Percentiles rank a stretch among this genome's conserved stretches.
Evolutionary conservation across 495 filamentous ascomycete species (phyloP).

Genomic region (Penicillium chermesinum): DNA sequence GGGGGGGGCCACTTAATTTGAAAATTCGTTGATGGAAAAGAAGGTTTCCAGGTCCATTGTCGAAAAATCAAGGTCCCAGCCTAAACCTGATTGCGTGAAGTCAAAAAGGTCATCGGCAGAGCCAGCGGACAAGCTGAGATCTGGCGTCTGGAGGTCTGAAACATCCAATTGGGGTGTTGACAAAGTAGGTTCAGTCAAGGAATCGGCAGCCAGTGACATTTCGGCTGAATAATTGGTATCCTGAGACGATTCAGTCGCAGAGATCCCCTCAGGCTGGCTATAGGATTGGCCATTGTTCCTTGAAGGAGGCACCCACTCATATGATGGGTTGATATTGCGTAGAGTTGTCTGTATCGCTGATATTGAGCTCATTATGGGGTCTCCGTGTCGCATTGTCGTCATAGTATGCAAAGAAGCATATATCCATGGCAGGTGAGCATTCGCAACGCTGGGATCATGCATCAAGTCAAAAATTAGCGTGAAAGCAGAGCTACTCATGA

Average conservation of each 20-base stretch:
- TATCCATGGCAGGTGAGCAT: slow-evolving; percentile 39
- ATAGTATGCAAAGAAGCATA: slow-evolving; percentile 31
- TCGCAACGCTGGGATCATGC: slow-evolving; percentile 27
- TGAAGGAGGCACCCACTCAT: slow-evolving; percentile 23
- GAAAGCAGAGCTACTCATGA: slow-evolving; percentile 33
- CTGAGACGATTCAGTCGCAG: too few relatives aligned
- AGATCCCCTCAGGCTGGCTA: too few relatives aligned
- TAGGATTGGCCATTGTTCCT: too few relatives aligned
- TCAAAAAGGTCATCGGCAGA: slow-evolving; percentile 36
- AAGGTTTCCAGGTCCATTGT: slow-evolving; percentile 43
- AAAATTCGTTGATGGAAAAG: slow-evolving; percentile 30
- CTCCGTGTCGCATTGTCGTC: slow-evolving; percentile 26
- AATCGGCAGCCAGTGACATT: too few relatives aligned
- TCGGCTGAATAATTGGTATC: not conserved
- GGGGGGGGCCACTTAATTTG: too few relatives aligned
- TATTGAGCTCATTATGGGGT: slow-evolving; percentile 30
- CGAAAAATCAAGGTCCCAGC: slow-evolving; percentile 44
- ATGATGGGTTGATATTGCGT: slow-evolving; percentile 31
- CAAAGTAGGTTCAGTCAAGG: slow-evolving; percentile 13
- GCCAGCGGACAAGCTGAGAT: slow-evolving; percentile 21
- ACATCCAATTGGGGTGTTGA: slow-evolving; percentile 22
- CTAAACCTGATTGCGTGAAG: slow-evolving; percentile 41
- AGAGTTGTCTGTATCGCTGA: slow-evolving; percentile 31
- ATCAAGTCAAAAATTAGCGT: slow-evolving; percentile 39
- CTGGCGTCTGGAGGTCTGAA: slow-evolving; percentile 17